phyloP scores from a whole-genome alignment of 2,329 filamentous ascomycete species.

The Neophaeococcomyces mojaviensis region DNA sequence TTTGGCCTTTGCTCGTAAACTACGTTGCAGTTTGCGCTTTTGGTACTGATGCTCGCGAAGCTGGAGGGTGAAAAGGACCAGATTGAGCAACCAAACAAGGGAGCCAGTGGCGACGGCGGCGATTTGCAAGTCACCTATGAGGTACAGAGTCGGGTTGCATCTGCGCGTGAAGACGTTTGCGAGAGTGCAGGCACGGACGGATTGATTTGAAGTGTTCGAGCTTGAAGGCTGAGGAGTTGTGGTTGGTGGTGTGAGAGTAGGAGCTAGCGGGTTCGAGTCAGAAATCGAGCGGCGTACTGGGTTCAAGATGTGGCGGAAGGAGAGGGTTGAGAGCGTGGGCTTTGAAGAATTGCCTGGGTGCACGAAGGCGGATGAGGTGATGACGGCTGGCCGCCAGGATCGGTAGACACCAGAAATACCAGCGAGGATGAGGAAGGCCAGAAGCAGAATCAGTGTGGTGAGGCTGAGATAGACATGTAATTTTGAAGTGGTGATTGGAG shows the following conservation, averaged over 20 bases:
- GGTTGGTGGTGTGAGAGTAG: conserved; percentile 1
- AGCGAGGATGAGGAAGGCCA: conserved; percentile 24
- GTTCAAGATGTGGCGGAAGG: neutral
- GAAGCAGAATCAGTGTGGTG: conserved; percentile 19
- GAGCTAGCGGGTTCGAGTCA: conserved; percentile 2
- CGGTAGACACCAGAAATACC: conserved; percentile 26
- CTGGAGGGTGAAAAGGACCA: conserved; percentile 8
- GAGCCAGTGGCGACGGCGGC: conserved; percentile 24
- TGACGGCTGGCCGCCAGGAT: conserved; percentile 23
- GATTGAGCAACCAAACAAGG: conserved; percentile 23
- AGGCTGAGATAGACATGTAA: conserved; percentile 12
- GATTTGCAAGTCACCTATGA: conserved; percentile 26
- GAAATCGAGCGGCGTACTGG: neutral
- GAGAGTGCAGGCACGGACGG: conserved; percentile 21
- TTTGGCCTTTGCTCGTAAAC: conserved; percentile 3
- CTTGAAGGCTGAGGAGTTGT: neutral
- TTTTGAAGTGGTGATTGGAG: conserved; percentile 7
- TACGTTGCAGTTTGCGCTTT: conserved; percentile 2
- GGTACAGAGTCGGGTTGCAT: conserved; percentile 27
- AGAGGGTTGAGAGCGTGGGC: neutral
- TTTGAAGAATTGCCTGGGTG: neutral
- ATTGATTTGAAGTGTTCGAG: neutral
- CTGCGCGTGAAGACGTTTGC: conserved; percentile 24
- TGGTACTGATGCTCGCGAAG: conserved; percentile 5
- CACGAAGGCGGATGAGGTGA: conserved; percentile 15